Evolutionary conservation across 805 yeast species (phyloP), one percentile per base, ranked within the genome.

Genomic region (Wickerhamiella slavikovae): DNA sequence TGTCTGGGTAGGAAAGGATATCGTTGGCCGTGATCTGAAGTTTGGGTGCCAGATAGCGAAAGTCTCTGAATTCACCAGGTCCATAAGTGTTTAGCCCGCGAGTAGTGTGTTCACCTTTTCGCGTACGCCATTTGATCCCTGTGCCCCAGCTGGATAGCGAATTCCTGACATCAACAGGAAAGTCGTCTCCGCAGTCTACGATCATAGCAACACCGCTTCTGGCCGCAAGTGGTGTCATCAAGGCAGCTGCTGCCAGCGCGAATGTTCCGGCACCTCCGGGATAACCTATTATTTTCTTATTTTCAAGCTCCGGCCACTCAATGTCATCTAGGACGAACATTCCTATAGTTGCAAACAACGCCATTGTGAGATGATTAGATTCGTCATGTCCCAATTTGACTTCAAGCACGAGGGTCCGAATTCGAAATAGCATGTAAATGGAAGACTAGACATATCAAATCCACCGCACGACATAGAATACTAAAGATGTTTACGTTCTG

Each of bases 181-280:
- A 78, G 43, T 82, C 95, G 3, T 48, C 42, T 0, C 96, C 96
- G 30, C 66, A 60, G 45, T 83, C 95, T 1, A 82, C 62, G 8
- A 83, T 65, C 54, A 83, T 75, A 2, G 71, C 62, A n/a, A 71
- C 58, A 5, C 44, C 44, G 3, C 38, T 24, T 0, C 66, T 52
- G 14, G 48, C 34, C 0, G 36, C 37, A 0, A 42, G 33, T 0
- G 66, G 44, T 1, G 68, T 55, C 29, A 77, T 43, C 20, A 55
- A 55, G 15, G 83, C 54, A 0, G 79, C 70, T 0, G 94, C 94
- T 11, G 75, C 53, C 1, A 71, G 64, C 2, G 82, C 82, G 47
- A 64, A 83, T 1, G 85, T 66, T 0, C 92, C 94, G 2, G 83
- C 96, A 2, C 96, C 96, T 0, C 92, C 94, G 2, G 83, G 95